phyloP scores from a whole-genome alignment of 805 yeast genomes.

The Wickerhamomyces canadensis region DNA sequence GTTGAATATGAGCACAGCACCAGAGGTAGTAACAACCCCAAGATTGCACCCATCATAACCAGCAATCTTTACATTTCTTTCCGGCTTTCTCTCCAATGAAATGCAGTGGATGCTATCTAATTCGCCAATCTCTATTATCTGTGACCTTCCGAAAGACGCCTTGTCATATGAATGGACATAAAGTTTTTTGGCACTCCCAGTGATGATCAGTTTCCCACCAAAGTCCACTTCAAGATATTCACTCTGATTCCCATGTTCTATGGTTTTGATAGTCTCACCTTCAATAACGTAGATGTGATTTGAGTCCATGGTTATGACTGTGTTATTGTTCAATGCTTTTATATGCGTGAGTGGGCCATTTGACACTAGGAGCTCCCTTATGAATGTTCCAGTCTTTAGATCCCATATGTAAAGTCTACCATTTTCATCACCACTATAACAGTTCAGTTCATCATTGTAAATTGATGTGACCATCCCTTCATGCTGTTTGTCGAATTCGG shows the following conservation, averaged over 20 bases:
- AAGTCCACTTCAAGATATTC: conserved; percentile 21
- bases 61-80: conserved; percentile 11
- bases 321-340: conserved; percentile 7
- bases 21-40: conserved; percentile 11
- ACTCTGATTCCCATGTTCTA: conserved; percentile 1
- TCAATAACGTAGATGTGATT: conserved; percentile 6
- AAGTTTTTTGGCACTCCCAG: conserved; percentile 6
- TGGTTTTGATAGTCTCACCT: conserved; percentile 1
- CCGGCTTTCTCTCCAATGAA: conserved; percentile 12
- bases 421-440: conserved; percentile 19
- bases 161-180: conserved; percentile 10
- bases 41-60: conserved; percentile 25
- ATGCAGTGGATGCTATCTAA: conserved; percentile 9
- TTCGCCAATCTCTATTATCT: neutral
- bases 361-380: conserved; percentile 6
- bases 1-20: conserved; percentile 13
- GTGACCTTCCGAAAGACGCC: conserved; percentile 9
- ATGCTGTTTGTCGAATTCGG: conserved; percentile 8
- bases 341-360: conserved; percentile 4
- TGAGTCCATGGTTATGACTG: conserved; percentile 9
- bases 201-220: conserved; percentile 13
- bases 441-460: conserved; percentile 10
- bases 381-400: conserved; percentile 7
- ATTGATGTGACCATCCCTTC: conserved; percentile 11
- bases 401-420: conserved; percentile 17